Conservation (phyloP, 805 yeast species). For the Saccharomycopsis sp. region DNA sequence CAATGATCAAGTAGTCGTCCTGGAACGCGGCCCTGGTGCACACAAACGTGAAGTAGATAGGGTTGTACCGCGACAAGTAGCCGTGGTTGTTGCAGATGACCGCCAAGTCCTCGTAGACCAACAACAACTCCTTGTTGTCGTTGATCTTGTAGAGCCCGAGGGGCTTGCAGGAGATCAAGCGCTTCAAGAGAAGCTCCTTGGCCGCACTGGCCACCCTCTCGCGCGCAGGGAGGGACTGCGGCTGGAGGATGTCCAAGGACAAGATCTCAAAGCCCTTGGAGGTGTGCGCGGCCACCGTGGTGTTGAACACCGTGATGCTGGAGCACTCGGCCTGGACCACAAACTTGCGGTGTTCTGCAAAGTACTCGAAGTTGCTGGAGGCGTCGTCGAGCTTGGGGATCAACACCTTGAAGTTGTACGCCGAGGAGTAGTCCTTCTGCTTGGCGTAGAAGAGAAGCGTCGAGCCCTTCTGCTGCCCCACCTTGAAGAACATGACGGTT, state of each 20-base stretch:
- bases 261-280: conserved; percentile 60
- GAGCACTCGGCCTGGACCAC: conserved; percentile 49
- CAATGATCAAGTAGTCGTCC: conserved; percentile 43
- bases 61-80: conserved; percentile 37
- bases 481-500: conserved; percentile 52
- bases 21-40: conserved; percentile 37
- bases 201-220: conserved; percentile 24
- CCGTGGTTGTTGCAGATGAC: conserved; percentile 57
- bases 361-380: conserved; percentile 35
- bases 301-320: conserved; percentile 57
- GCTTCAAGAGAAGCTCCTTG: conserved; percentile 36
- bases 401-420: conserved; percentile 48
- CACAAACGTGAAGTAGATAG: conserved; percentile 36
- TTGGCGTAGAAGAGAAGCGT: conserved; percentile 52
- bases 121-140: conserved; percentile 45
- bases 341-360: conserved; percentile 41
- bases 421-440: conserved; percentile 41
- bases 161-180: conserved; percentile 38
- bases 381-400: conserved; percentile 51
- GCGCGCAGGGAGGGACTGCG: conserved; percentile 50
- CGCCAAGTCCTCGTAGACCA: conserved; percentile 68
- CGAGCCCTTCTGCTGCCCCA: conserved; percentile 63
- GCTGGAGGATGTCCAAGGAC: conserved; percentile 48
- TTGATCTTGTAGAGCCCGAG: conserved; percentile 58
- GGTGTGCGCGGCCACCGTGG: conserved; percentile 61